These are phyloP conservation scores for Hura crepitans DNA, from an alignment of 441 rosid species.

Conservation along the genomic window DNA sequence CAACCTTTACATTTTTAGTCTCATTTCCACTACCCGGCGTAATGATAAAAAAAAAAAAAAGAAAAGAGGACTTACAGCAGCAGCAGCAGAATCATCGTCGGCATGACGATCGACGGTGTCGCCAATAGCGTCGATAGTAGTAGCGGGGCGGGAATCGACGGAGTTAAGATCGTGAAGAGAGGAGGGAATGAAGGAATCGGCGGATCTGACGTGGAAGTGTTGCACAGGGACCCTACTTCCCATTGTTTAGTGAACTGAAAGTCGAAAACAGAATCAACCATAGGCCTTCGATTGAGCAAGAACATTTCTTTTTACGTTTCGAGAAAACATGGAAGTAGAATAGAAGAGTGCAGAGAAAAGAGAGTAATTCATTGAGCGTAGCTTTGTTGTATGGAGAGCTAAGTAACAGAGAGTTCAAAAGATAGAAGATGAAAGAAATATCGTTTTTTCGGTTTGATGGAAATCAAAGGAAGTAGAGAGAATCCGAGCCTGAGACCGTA, in stretches of 20 bases:
- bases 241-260: slow-evolving; percentile 33
- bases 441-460: too few species aligned
- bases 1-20: too few species aligned
- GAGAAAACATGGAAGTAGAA: background rate
- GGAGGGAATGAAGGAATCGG: slow-evolving; percentile 48
- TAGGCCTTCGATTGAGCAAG: slow-evolving; percentile 3
- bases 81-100: slow-evolving; percentile 15
- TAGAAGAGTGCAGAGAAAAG: background rate
- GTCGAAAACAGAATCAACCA: background rate
- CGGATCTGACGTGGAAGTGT: slow-evolving; percentile 62
- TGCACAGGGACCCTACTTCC: slow-evolving; percentile 73
- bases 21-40: background rate
- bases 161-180: slow-evolving; percentile 80
- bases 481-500: slow-evolving; percentile 8
- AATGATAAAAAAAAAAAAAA: background rate
- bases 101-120: slow-evolving; percentile 36
- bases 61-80: slow-evolving; percentile 10
- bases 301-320: background rate
- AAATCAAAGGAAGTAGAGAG: background rate
- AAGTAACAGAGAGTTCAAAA: background rate
- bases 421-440: too few species aligned
- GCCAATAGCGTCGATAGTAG: slow-evolving; percentile 35
- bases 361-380: background rate
- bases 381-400: too few species aligned
- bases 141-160: slow-evolving; percentile 41